These are phyloP conservation scores for Dactylella cylindrospora DNA, from an alignment of 2,329 filamentous ascomycete genomes.

Conservation along the genomic window DNA sequence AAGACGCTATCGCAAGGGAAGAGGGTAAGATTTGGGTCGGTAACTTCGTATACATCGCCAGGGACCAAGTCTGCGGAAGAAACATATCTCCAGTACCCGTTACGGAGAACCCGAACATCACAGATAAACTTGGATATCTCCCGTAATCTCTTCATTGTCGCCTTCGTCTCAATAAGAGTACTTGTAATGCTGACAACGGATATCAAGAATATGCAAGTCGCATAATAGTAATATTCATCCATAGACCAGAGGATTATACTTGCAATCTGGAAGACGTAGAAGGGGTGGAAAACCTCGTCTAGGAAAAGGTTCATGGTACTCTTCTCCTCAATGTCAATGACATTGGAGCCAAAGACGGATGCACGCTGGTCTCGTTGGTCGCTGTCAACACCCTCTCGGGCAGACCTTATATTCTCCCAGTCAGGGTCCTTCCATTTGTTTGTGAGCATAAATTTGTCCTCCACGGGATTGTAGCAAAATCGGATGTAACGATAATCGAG, in stretches of 20 bases:
- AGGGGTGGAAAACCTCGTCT: constrained; percentile 94
- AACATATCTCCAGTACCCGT: constrained; percentile 90
- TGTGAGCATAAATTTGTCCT: constrained; percentile 83
- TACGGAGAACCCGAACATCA: constrained; percentile 87
- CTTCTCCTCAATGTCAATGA: constrained; percentile 93
- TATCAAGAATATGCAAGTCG: constrained; percentile 89
- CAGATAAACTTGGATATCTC: constrained; percentile 95
- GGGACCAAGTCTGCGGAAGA: constrained; percentile 86
- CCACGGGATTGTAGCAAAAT: constrained; percentile 84
- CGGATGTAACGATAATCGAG: constrained; percentile 93
- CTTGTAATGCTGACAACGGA: constrained; percentile 88
- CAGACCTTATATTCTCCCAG: constrained; percentile 75
- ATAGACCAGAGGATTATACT: constrained; percentile 92
- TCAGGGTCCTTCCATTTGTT: constrained; percentile 91
- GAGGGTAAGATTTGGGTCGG: constrained; percentile 82
- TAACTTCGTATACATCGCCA: constrained; percentile 94
- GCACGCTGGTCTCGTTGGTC: constrained; percentile 84
- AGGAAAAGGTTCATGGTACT: constrained; percentile 76
- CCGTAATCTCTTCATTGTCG: constrained; percentile 84
- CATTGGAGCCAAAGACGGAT: constrained; percentile 82
- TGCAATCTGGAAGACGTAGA: constrained; percentile 96
- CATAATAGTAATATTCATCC: constrained; percentile 98
- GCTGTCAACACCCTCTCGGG: constrained; percentile 78
- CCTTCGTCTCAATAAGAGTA: constrained; percentile 84
- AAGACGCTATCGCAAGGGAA: constrained; percentile 91